Conservation (phyloP, 1,284 basidiomycete species). For the Fomitopsis pinicola region DNA sequence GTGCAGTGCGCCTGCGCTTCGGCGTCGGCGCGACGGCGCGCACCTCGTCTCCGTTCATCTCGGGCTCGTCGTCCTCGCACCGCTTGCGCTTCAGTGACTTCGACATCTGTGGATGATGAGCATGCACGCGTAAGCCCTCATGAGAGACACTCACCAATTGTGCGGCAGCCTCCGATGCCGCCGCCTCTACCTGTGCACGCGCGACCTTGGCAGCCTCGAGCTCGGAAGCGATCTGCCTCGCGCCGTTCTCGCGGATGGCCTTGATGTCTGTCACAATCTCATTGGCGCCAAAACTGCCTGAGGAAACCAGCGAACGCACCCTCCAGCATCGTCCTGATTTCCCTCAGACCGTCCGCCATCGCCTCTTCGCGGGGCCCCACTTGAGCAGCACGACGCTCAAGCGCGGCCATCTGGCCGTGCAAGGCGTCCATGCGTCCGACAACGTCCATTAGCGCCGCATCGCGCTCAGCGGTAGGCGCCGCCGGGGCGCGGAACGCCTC, state of each 20-base stretch:
- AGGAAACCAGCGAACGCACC: conserved; percentile 8
- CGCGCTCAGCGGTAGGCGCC: conserved; percentile 7
- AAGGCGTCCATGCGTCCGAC: conserved; percentile 18
- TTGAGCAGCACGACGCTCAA: conserved; percentile 9
- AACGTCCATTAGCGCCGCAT: conserved; percentile 8
- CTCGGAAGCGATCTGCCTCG: conserved; percentile 28
- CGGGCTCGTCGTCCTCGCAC: conserved; percentile 15
- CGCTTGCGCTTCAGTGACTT: conserved; percentile 30
- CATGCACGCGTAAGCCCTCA: conserved; percentile 1
- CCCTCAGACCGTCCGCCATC: conserved; percentile 4
- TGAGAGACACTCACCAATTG: conserved; percentile 16
- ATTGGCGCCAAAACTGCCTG: not conserved
- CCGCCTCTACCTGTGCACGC: conserved; percentile 26
- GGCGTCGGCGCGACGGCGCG: conserved; percentile 6
- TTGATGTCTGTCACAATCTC: conserved; percentile 27
- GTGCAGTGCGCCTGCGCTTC: conserved; percentile 44
- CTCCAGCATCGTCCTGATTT: conserved; percentile 14
- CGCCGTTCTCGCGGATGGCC: conserved; percentile 27
- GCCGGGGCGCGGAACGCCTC: conserved; percentile 17
- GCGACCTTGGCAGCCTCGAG: conserved; percentile 27
- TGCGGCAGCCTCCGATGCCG: conserved; percentile 21
- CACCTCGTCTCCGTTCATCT: not conserved
- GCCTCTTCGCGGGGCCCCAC: conserved; percentile 6
- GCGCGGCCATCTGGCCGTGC: conserved; percentile 6
- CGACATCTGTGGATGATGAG: conserved; percentile 18